phyloP scores from a whole-genome alignment of 129 eudicot species.

The Saposhnikovia divaricata region DNA sequence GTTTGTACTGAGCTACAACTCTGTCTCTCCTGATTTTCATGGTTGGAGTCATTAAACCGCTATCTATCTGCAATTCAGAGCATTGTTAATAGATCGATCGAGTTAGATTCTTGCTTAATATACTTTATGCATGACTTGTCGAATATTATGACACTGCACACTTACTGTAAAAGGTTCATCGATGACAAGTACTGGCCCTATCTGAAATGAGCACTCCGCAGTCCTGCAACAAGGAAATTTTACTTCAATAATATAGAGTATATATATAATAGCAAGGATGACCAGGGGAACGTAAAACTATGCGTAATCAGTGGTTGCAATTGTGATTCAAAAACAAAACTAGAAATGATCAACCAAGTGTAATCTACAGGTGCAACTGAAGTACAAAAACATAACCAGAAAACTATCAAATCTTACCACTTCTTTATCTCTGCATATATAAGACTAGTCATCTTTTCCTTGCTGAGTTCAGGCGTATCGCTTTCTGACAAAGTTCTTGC shows the following conservation, averaged over 20 bases:
- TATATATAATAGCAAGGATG: not conserved
- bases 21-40: conserved; percentile 77
- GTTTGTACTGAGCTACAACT: conserved; percentile 61
- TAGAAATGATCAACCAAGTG: not conserved
- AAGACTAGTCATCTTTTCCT: conserved; percentile 38
- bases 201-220: conserved; percentile 68
- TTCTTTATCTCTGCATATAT: conserved; percentile 58
- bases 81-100: not conserved
- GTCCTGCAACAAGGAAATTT: conserved; percentile 48
- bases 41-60: conserved; percentile 92
- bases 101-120: too few relatives aligned
- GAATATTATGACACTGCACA: not conserved
- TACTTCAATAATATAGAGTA: not conserved
- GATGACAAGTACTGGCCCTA: conserved; percentile 82
- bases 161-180: conserved; percentile 94
- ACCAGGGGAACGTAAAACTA: not conserved
- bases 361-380: not conserved
- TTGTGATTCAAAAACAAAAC: not conserved
- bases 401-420: conserved; percentile 41
- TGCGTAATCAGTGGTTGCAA: not conserved
- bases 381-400: not conserved
- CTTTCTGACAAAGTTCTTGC: conserved; percentile 42
- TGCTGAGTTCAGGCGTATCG: conserved; percentile 46
- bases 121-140: too few relatives aligned
- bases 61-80: conserved; percentile 60